Percentiles rank a stretch among this genome's conserved stretches.
Conservation (phyloP, 2,329 filamentous ascomycete genomes). For the Aureobasidium sp. region DNA sequence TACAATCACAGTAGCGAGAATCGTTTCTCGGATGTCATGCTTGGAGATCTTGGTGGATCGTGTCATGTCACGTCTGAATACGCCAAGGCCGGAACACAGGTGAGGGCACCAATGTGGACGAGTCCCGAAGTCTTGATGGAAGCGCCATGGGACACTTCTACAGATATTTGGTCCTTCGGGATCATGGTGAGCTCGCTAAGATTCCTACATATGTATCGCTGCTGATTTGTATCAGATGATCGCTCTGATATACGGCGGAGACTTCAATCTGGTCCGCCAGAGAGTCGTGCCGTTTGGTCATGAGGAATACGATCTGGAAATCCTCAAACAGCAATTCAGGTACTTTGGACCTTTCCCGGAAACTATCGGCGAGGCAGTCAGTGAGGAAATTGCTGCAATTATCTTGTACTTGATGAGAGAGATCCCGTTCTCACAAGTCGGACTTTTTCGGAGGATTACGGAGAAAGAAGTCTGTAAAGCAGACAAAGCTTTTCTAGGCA, state of each 20-base stretch:
- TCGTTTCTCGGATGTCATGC: not conserved
- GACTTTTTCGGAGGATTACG: constrained; percentile 29
- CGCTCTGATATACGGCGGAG: not conserved
- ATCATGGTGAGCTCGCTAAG: not conserved
- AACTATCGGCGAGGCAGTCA: constrained; percentile 29
- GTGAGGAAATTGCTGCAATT: constrained; percentile 21
- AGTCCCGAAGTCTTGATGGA: not conserved
- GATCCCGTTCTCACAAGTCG: constrained; percentile 10
- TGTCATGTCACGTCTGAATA: no score
- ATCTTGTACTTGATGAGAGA: constrained; percentile 20
- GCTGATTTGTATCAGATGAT: not conserved
- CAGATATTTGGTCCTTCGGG: not conserved
- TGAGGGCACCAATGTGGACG: not conserved
- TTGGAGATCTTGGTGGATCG: not conserved
- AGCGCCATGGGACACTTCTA: not conserved
- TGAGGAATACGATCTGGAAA: constrained; percentile 28
- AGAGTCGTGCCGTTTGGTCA: not conserved
- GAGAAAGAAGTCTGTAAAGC: constrained; percentile 34
- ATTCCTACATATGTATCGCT: not conserved
- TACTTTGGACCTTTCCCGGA: constrained; percentile 33
- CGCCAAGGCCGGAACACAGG: not conserved
- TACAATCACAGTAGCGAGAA: not conserved
- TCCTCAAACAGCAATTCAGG: constrained; percentile 29
- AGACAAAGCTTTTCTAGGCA: constrained; percentile 43
- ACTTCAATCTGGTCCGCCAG: not conserved